Percentiles rank a stretch among this genome's conserved stretches.
Evolutionary conservation across 2,329 filamentous ascomycete genomes (phyloP).

Genomic region (Ceratocystis colombiana): DNA sequence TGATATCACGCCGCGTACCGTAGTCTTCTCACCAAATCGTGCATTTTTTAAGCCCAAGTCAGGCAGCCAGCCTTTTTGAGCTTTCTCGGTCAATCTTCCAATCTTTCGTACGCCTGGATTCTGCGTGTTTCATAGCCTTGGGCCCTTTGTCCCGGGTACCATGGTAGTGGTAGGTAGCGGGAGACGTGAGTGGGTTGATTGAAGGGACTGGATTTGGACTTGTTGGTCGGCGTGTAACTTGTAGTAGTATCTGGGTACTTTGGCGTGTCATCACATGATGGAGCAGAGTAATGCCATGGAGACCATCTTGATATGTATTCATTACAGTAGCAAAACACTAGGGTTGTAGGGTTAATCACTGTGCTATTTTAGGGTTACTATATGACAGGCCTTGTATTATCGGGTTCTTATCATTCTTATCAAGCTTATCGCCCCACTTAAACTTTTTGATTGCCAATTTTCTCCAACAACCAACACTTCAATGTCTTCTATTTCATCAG

Average conservation of each 20-base stretch:
- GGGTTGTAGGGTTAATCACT: no score
- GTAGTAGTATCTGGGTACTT: no score
- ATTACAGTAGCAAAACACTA: no score
- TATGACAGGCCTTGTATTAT: not conserved
- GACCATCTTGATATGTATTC: no score
- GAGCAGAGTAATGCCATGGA: no score
- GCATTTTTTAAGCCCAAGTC: not conserved
- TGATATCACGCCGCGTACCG: not conserved
- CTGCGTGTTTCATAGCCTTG: slow-evolving; percentile 1
- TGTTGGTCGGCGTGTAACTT: no score
- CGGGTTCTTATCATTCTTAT: not conserved
- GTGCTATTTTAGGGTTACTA: not conserved
- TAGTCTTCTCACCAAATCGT: not conserved
- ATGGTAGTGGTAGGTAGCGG: not conserved
- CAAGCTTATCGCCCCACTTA: slow-evolving; percentile 17
- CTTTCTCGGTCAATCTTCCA: not conserved
- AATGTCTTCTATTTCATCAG: not conserved
- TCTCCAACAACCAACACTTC: not conserved
- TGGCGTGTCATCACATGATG: no score
- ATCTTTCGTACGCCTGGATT: slow-evolving; percentile 1
- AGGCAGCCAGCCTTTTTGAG: not conserved
- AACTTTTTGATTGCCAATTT: slow-evolving; percentile 12
- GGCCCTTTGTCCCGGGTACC: slow-evolving; percentile 7
- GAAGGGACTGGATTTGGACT: no score
- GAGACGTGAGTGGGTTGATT: no score